Evolutionary conservation across 805 yeast genomes (phyloP).

Genomic region (Candida taoyuanica): DNA sequence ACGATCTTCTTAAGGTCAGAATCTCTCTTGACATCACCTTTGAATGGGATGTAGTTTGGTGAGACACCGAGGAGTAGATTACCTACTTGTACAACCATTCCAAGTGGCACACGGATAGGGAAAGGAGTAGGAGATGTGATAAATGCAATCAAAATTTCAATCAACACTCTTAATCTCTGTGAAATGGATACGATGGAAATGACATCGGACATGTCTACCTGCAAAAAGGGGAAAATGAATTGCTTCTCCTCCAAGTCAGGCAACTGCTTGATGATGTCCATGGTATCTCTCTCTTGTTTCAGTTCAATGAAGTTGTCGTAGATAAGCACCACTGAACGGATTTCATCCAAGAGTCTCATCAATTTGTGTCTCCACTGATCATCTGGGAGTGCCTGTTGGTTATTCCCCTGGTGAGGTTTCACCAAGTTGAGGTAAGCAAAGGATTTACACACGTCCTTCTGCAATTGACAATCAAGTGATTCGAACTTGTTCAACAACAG

Average conservation of each 20-base stretch:
- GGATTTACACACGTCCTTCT: constrained; percentile 40
- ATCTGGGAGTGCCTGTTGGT: constrained; percentile 31
- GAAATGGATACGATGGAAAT: constrained; percentile 47
- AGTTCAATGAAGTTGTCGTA: constrained; percentile 57
- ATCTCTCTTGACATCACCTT: constrained; percentile 54
- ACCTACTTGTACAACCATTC: constrained; percentile 44
- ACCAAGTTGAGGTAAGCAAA: constrained; percentile 53
- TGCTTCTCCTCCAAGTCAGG: constrained; percentile 29
- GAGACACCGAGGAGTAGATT: constrained; percentile 56
- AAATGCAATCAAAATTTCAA: constrained; percentile 41
- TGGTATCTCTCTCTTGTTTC: constrained; percentile 48
- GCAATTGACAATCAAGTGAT: constrained; percentile 37
- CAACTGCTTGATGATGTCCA: constrained; percentile 36
- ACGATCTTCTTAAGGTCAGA: constrained; percentile 42
- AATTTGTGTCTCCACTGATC: constrained; percentile 47
- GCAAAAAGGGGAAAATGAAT: constrained; percentile 42
- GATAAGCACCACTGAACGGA: constrained; percentile 49
- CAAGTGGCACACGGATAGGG: constrained; percentile 59
- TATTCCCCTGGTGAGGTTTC: constrained; percentile 35
- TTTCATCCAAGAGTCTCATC: constrained; percentile 44
- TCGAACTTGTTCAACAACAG: constrained; percentile 34
- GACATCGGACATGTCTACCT: constrained; percentile 57
- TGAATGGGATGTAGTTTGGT: constrained; percentile 48
- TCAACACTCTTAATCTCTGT: constrained; percentile 43
- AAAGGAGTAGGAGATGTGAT: constrained; percentile 49